Percentiles rank a stretch among this genome's conserved stretches.
Evolutionary conservation across 352 stramenopile genomes (phyloP).

Genomic region (Phytophthora pseudosyringae): DNA sequence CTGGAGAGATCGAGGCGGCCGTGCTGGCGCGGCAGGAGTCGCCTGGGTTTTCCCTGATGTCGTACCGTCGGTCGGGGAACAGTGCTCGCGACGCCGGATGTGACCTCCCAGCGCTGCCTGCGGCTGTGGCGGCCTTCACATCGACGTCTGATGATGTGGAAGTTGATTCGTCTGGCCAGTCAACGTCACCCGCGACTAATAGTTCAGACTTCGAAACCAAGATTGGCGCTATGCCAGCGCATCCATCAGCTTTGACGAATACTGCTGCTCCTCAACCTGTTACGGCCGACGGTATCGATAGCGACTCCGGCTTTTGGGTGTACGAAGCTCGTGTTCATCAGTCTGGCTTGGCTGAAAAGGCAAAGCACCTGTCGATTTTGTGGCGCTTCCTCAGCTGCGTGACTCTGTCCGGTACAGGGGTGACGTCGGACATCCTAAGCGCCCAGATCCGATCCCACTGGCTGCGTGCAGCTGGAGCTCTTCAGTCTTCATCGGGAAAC

Average conservation of each 20-base stretch:
- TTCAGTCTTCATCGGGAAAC: not conserved
- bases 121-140: not conserved
- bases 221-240: no score
- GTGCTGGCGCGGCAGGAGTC: slow-evolving; percentile 47
- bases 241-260: not conserved
- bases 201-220: not conserved
- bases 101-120: slow-evolving; percentile 15
- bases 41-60: slow-evolving; percentile 44
- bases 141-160: slow-evolving; percentile 8
- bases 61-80: slow-evolving; percentile 40
- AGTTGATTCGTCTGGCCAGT: not conserved
- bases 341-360: slow-evolving; percentile 5
- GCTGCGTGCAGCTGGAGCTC: slow-evolving; percentile 2
- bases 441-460: slow-evolving; percentile 2
- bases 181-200: not conserved
- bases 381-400: slow-evolving; percentile 3
- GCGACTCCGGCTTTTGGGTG: not conserved
- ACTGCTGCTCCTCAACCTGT: not conserved
- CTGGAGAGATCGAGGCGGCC: slow-evolving; percentile 11
- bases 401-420: not conserved
- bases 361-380: slow-evolving; percentile 7
- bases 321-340: slow-evolving; percentile 1
- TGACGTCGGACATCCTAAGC: not conserved
- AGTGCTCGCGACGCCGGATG: slow-evolving; percentile 11
- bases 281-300: not conserved